phyloP scores from a whole-genome alignment of 495 filamentous ascomycete species.

The Cudoniella acicularis region DNA sequence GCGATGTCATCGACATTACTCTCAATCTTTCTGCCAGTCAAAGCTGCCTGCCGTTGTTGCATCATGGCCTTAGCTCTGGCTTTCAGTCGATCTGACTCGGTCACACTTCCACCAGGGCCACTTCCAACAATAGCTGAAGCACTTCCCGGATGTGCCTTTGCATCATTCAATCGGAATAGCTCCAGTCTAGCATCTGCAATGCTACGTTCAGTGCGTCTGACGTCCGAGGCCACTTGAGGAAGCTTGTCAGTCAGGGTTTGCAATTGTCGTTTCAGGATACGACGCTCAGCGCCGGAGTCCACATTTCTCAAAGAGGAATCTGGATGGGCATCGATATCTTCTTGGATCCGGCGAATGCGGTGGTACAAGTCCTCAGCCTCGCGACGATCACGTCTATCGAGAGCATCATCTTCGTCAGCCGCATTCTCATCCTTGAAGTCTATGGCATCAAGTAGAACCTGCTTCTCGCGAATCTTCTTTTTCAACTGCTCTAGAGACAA shows the following conservation, averaged over 20 bases:
- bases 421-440: conserved; percentile 93
- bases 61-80: conserved; percentile 96
- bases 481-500: conserved; percentile 79
- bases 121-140: conserved; percentile 86
- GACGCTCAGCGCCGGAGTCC: conserved; percentile 82
- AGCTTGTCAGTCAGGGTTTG: conserved; percentile 85
- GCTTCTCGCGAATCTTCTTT: conserved; percentile 93
- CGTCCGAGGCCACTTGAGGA: conserved; percentile 86
- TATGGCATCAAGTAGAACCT: conserved; percentile 93
- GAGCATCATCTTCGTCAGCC: conserved; percentile 84
- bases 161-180: conserved; percentile 88
- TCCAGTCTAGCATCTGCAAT: conserved; percentile 94
- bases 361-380: conserved; percentile 94
- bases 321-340: conserved; percentile 92
- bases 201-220: conserved; percentile 83
- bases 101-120: conserved; percentile 85
- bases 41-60: conserved; percentile 91
- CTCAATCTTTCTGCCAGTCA: conserved; percentile 76
- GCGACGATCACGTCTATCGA: conserved; percentile 85
- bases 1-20: conserved; percentile 62
- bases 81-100: conserved; percentile 91
- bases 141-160: conserved; percentile 83
- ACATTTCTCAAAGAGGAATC: conserved; percentile 67
- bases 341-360: conserved; percentile 88
- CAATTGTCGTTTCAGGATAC: conserved; percentile 81